Percentiles rank a stretch among this genome's conserved stretches.
phyloP scores from a whole-genome alignment of 2,329 filamentous ascomycete genomes.

The Fusarium sp. region DNA sequence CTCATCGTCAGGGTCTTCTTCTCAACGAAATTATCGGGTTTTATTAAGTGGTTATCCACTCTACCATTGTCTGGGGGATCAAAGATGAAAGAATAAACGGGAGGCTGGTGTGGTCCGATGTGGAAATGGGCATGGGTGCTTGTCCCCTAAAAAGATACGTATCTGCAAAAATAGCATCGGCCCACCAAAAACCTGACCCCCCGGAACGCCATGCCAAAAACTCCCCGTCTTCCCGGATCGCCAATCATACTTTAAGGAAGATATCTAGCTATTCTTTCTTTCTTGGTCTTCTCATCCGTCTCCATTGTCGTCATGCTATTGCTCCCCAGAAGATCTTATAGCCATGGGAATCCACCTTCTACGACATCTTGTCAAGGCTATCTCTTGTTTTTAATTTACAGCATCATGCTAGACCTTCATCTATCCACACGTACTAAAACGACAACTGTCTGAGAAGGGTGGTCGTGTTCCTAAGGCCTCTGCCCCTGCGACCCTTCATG shows the following conservation, averaged over 20 bases:
- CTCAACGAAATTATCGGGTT: slow-evolving; percentile 8
- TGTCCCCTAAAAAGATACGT: slow-evolving; percentile 10
- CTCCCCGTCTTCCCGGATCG: slow-evolving; percentile 20
- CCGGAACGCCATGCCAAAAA: slow-evolving; percentile 3
- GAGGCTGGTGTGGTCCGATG: slow-evolving; percentile 23
- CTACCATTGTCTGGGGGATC: neutral
- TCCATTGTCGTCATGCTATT: slow-evolving; percentile 35
- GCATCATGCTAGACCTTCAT: neutral
- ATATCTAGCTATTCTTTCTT: neutral
- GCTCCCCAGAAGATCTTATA: slow-evolving; percentile 35
- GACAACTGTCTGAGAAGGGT: slow-evolving; percentile 22
- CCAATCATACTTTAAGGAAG: neutral
- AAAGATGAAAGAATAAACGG: neutral
- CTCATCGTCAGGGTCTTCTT: neutral
- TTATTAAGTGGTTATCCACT: slow-evolving; percentile 3
- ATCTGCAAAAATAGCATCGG: slow-evolving; percentile 30
- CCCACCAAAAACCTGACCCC: slow-evolving; percentile 11
- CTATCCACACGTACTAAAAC: slow-evolving; percentile 12
- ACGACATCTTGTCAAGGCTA: slow-evolving; percentile 6
- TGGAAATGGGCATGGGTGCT: slow-evolving; percentile 7
- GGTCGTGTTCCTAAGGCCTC: slow-evolving; percentile 2
- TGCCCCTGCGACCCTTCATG: slow-evolving; percentile 15
- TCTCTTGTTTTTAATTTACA: neutral
- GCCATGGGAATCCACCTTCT: neutral
- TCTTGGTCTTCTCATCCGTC: slow-evolving; percentile 15